These are phyloP conservation scores for Planoprotostelium fungivorum DNA, from an alignment of 78 protist species.

Conservation along the genomic window DNA sequence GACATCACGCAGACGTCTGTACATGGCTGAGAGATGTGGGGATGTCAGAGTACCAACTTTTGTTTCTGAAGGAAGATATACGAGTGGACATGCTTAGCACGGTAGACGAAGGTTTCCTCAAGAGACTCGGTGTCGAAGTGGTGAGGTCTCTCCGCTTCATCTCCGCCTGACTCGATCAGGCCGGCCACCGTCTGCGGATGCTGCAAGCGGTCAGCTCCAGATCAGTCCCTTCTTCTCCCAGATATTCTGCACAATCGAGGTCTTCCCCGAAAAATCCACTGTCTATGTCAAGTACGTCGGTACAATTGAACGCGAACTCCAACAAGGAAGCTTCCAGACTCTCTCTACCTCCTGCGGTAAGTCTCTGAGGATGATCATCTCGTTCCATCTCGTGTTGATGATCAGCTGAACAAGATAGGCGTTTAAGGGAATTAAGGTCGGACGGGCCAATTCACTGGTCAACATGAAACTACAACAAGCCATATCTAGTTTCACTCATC, in stretches of 20 bases:
- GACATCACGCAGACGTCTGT: constrained; percentile 13
- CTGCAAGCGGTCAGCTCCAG: too few relatives aligned
- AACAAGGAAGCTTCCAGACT: too few relatives aligned
- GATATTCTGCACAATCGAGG: too few relatives aligned
- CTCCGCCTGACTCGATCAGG: background rate
- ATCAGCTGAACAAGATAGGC: too few relatives aligned
- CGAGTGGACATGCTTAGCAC: constrained; percentile 35
- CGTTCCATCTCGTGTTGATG: background rate
- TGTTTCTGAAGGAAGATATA: constrained; percentile 60
- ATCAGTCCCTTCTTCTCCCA: too few relatives aligned
- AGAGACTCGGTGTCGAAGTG: background rate
- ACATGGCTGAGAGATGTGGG: constrained; percentile 41
- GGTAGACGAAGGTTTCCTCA: constrained; percentile 14
- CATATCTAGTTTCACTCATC: background rate
- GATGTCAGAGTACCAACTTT: constrained; percentile 21
- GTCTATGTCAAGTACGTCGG: too few relatives aligned
- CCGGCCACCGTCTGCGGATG: constrained; percentile 1
- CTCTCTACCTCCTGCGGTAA: too few relatives aligned
- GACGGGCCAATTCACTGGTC: too few relatives aligned
- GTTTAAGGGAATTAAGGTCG: too few relatives aligned
- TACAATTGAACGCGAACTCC: too few relatives aligned
- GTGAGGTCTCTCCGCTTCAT: background rate
- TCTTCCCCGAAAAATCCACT: too few relatives aligned
- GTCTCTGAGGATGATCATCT: background rate
- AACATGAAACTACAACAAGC: background rate